These are phyloP conservation scores for Apiotrichum gamsii DNA, from an alignment of 1,284 basidiomycete genomes.

Conservation along the genomic window DNA sequence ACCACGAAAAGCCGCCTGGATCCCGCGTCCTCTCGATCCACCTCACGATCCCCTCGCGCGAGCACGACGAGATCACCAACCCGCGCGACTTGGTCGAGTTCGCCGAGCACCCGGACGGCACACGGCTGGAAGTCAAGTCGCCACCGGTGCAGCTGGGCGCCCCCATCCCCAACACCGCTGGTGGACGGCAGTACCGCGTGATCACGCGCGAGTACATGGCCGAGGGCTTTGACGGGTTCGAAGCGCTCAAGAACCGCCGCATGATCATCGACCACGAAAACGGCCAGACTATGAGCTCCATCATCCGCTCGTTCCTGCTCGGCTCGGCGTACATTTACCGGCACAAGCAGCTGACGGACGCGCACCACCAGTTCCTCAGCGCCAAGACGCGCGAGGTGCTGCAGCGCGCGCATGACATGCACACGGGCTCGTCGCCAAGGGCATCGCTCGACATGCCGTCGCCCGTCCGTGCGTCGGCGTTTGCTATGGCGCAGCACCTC, in stretches of 20 bases:
- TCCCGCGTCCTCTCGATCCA: constrained; percentile 66
- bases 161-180: constrained; percentile 54
- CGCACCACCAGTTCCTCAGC: constrained; percentile 35
- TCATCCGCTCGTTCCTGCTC: constrained; percentile 78
- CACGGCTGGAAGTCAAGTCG: constrained; percentile 46
- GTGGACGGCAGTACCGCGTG: constrained; percentile 63
- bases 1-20: constrained; percentile 62
- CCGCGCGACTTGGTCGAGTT: constrained; percentile 38
- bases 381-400: constrained; percentile 34
- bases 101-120: constrained; percentile 44
- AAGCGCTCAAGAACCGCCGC: constrained; percentile 59
- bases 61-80: constrained; percentile 30
- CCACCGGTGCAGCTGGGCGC: constrained; percentile 48
- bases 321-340: constrained; percentile 50
- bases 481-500: constrained; percentile 7
- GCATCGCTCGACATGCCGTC: not conserved
- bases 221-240: constrained; percentile 65
- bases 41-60: constrained; percentile 45
- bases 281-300: constrained; percentile 70
- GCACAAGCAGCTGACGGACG: constrained; percentile 42
- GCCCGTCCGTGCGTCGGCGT: constrained; percentile 17
- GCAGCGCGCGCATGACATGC: constrained; percentile 20
- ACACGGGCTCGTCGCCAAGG: constrained; percentile 16
- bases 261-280: constrained; percentile 79
- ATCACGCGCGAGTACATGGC: constrained; percentile 49